Conservation (phyloP, 306 rosid species). For the Quillaja saponaria region DNA sequence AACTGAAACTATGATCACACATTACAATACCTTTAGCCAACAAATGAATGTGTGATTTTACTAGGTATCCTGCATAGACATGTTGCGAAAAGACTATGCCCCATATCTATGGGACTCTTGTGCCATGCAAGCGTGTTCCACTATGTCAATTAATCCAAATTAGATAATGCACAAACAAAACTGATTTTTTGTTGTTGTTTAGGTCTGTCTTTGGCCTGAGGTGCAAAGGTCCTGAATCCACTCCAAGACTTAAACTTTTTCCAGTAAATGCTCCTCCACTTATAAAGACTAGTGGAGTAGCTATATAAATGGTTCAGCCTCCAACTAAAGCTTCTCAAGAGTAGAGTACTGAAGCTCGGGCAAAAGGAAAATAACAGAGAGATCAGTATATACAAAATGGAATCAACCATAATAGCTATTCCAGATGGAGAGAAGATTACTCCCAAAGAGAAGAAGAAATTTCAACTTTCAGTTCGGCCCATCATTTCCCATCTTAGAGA, state of each 20-base stretch:
- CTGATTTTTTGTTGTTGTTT: conserved; percentile 28
- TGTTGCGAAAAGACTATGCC: conserved; percentile 33
- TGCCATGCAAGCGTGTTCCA: conserved; percentile 69
- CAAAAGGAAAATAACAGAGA: neutral
- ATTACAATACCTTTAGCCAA: too few species aligned
- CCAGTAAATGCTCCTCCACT: conserved; percentile 21
- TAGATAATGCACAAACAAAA: neutral
- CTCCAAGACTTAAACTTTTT: conserved; percentile 11
- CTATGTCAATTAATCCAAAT: conserved; percentile 40
- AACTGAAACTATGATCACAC: neutral
- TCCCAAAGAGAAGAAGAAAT: conserved; percentile 23
- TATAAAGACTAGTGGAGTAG: conserved; percentile 3
- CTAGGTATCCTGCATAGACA: neutral
- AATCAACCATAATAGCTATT: conserved; percentile 49
- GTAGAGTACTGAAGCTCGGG: neutral
- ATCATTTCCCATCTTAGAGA: conserved; percentile 19
- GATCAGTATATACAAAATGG: conserved; percentile 44
- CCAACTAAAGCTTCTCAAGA: conserved; percentile 17
- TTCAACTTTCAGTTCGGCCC: conserved; percentile 22
- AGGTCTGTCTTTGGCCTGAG: conserved; percentile 20
- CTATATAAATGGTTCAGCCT: conserved; percentile 36
- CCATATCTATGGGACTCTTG: conserved; percentile 13
- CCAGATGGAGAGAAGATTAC: conserved; percentile 28
- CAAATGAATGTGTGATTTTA: conserved; percentile 4
- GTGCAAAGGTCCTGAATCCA: conserved; percentile 23